Percentiles rank a stretch among this genome's conserved stretches.
These are phyloP conservation scores for Trichoderma atroviride DNA, from an alignment of 2,329 filamentous ascomycete genomes.

Conservation along the genomic window DNA sequence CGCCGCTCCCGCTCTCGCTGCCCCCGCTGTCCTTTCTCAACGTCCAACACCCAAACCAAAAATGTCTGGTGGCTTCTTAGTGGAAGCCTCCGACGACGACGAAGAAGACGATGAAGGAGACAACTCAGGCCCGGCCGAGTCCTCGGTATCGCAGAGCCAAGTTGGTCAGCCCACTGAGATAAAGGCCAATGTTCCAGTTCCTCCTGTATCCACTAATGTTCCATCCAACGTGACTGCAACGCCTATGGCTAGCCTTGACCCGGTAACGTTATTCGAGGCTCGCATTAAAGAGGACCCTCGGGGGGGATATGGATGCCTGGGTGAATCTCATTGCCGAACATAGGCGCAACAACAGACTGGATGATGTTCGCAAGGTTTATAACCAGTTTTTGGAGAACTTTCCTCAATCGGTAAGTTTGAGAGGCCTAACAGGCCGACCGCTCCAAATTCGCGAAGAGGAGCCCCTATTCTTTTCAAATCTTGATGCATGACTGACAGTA, in stretches of 20 bases:
- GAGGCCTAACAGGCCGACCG: background rate
- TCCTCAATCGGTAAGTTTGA: conserved; percentile 78
- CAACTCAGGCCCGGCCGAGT: conserved; percentile 1
- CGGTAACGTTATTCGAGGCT: conserved; percentile 80
- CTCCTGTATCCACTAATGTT: conserved; percentile 32
- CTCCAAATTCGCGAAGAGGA: background rate
- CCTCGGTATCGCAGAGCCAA: conserved; percentile 13
- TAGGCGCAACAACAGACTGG: conserved; percentile 76
- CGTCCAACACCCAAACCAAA: conserved; percentile 55
- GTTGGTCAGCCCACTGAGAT: conserved; percentile 31
- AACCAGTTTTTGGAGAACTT: conserved; percentile 87
- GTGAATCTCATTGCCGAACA: conserved; percentile 83
- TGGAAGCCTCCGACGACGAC: conserved; percentile 63
- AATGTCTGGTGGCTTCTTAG: conserved; percentile 61
- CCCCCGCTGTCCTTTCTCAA: conserved; percentile 36
- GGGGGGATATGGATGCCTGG: conserved; percentile 93
- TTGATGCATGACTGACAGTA: conserved; percentile 23
- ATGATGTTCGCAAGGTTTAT: conserved; percentile 78
- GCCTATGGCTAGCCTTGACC: conserved; percentile 59
- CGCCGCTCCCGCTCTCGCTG: conserved; percentile 35
- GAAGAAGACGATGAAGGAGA: conserved; percentile 42
- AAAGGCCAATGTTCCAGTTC: conserved; percentile 31
- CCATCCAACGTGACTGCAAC: conserved; percentile 41
- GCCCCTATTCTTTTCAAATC: background rate
- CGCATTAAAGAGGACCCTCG: conserved; percentile 89